Conservation (phyloP, 2,329 filamentous ascomycete genomes). For the Orbilia ellipsospora region DNA sequence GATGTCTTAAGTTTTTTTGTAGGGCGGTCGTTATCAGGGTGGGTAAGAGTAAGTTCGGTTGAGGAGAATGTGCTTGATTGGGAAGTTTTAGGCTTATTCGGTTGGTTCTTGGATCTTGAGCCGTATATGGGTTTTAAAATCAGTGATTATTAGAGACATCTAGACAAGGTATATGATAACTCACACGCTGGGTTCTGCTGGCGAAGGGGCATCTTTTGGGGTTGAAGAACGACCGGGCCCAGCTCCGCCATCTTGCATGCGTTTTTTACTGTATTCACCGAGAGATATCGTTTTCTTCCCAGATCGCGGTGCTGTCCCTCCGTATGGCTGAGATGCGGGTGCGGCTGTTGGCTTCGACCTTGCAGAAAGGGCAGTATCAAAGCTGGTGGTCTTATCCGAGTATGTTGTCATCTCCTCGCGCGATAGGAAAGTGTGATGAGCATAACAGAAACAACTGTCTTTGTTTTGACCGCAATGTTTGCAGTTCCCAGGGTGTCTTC, state of each 20-base stretch:
- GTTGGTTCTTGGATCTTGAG: conserved; percentile 32
- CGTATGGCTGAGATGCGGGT: conserved; percentile 9
- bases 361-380: conserved; percentile 34
- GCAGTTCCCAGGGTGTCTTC: conserved; percentile 38
- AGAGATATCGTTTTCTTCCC: conserved; percentile 50
- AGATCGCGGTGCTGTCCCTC: conserved; percentile 20
- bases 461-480: conserved; percentile 52
- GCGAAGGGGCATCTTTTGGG: conserved; percentile 46
- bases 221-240: conserved; percentile 29
- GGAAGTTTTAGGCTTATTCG: conserved; percentile 21
- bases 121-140: too few relatives aligned
- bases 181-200: conserved; percentile 35
- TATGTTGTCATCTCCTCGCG: conserved; percentile 55
- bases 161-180: not conserved
- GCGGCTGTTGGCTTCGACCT: conserved; percentile 20
- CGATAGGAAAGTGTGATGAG: conserved; percentile 54
- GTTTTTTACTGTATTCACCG: conserved; percentile 49
- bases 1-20: conserved; percentile 51
- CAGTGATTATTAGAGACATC: too few relatives aligned
- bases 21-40: conserved; percentile 42
- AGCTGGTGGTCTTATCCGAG: conserved; percentile 37
- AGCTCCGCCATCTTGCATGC: conserved; percentile 42
- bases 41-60: conserved; percentile 8
- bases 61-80: conserved; percentile 22
- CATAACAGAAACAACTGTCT: conserved; percentile 55